Percentiles rank a stretch among this genome's conserved stretches.
Conservation (phyloP, 257 asterid species). For the Apocynum venetum region DNA sequence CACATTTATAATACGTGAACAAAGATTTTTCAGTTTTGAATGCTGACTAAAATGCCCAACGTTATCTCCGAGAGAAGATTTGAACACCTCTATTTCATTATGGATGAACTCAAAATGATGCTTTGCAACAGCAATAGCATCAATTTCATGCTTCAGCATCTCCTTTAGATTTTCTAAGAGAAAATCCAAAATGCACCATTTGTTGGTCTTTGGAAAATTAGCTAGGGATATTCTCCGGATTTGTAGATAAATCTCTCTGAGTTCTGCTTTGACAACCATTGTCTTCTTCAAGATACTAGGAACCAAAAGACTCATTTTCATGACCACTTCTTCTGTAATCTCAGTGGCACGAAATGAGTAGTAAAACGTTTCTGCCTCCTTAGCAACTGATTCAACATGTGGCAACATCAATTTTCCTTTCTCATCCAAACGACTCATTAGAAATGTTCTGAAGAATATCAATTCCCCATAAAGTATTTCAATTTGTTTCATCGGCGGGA, state of each 20-base stretch:
- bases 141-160: neutral
- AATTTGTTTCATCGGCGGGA: neutral
- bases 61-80: neutral
- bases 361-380: neutral
- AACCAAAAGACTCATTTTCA: neutral
- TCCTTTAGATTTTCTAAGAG: neutral
- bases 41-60: neutral
- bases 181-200: neutral
- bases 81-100: neutral
- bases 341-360: neutral
- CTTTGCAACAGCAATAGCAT: neutral
- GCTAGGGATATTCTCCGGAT: neutral
- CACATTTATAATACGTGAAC: too few relatives aligned
- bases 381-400: neutral
- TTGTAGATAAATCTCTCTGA: neutral
- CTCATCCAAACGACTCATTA: neutral
- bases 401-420: neutral
- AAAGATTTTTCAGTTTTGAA: neutral
- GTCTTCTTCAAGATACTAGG: neutral
- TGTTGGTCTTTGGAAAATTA: neutral
- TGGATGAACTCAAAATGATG: neutral
- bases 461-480: neutral
- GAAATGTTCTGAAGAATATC: neutral
- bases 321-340: neutral
- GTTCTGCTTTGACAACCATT: neutral